These are phyloP conservation scores for Solanum lycopersicoides DNA, from an alignment of 257 asterid species.

Conservation along the genomic window DNA sequence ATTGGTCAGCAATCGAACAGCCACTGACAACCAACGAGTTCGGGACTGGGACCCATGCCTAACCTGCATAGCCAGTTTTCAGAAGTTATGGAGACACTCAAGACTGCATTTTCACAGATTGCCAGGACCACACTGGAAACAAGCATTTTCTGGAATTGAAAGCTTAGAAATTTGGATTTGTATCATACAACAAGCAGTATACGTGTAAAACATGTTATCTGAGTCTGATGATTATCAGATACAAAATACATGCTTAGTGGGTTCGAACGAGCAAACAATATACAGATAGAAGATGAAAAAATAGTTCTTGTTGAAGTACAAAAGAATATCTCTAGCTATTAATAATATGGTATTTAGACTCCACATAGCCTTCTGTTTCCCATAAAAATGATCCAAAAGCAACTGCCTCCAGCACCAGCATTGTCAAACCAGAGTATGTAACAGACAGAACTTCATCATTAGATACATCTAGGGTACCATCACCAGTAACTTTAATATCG, in stretches of 20 bases:
- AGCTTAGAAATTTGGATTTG: not conserved
- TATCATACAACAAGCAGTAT: not conserved
- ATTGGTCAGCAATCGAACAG: not conserved
- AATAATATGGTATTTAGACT: conserved; percentile 56
- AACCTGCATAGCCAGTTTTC: not conserved
- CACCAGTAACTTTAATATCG: conserved; percentile 52
- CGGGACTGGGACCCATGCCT: not conserved
- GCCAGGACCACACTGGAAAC: conserved; percentile 43
- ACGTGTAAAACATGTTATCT: not conserved
- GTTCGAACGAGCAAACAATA: not conserved
- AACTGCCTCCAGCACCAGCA: conserved; percentile 86
- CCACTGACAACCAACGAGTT: not conserved
- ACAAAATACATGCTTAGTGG: not conserved
- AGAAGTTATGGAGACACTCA: conserved; percentile 1
- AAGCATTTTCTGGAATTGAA: not conserved
- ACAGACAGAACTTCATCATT: conserved; percentile 58
- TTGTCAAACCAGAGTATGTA: conserved; percentile 61
- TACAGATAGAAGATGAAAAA: not conserved
- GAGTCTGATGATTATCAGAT: not conserved
- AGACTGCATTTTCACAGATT: conserved; percentile 36
- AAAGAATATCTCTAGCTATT: conserved; percentile 26
- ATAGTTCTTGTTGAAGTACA: not conserved
- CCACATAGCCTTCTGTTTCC: conserved; percentile 74
- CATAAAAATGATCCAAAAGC: conserved; percentile 84
- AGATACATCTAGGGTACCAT: conserved; percentile 58